Evolutionary conservation across 1,139 yeast genomes (phyloP).

Genomic region (Saccharomyces hybrid): DNA sequence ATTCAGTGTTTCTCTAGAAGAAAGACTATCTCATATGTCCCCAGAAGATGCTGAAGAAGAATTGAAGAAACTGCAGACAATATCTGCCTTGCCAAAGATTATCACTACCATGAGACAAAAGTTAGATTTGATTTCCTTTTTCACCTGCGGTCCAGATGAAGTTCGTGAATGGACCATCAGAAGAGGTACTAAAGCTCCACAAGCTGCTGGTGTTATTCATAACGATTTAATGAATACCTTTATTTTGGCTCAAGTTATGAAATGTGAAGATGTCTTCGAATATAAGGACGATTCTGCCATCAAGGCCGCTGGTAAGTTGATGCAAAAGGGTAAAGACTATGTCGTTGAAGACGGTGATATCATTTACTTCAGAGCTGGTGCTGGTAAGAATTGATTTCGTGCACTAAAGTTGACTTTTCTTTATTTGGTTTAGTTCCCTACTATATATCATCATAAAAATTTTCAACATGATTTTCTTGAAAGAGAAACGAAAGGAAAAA

Average conservation of each 20-base stretch:
- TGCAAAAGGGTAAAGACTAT: conserved; percentile 94
- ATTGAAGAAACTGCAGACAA: conserved; percentile 78
- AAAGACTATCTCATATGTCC: conserved; percentile 79
- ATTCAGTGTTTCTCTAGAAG: conserved; percentile 87
- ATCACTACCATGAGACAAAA: conserved; percentile 77
- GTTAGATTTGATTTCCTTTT: conserved; percentile 74
- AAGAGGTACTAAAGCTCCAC: conserved; percentile 78
- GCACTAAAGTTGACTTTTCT: background rate
- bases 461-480: background rate
- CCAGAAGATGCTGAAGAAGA: conserved; percentile 92
- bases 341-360: conserved; percentile 89
- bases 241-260: conserved; percentile 76
- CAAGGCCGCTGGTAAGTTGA: conserved; percentile 87
- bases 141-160: conserved; percentile 81
- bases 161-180: conserved; percentile 89
- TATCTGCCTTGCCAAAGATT: conserved; percentile 83
- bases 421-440: background rate
- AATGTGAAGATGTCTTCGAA: conserved; percentile 77
- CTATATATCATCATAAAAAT: background rate
- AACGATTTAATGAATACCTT: conserved; percentile 73
- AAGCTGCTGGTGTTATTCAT: conserved; percentile 84
- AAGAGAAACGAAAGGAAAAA: background rate
- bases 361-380: conserved; percentile 92
- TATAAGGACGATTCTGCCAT: conserved; percentile 77
- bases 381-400: conserved; percentile 63